Evolutionary conservation across 2,329 filamentous ascomycete species (phyloP), one percentile per base, ranked within the genome.

Genomic region (Fusarium sp.): DNA sequence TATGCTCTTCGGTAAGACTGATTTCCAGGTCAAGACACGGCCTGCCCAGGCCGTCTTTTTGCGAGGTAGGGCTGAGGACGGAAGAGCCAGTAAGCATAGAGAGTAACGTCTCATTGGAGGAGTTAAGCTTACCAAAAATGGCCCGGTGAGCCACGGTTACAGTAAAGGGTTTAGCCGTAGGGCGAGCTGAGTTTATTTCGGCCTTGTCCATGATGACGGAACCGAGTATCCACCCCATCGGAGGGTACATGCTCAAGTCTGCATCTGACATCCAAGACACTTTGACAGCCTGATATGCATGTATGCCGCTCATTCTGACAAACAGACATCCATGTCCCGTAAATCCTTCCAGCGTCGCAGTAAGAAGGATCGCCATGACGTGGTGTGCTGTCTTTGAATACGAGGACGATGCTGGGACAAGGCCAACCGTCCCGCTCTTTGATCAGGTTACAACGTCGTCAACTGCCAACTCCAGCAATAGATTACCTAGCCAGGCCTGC

Each of bases 331-430:
- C 33, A 44, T 14, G 62, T 67, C 11, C 16, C 58, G 54, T 25
- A 38, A 60, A 42, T 13, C 27, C 42, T 54, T 31, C n/a, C 13
- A 49, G 5, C 6, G 11, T 38, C 23, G 27, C n/a, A 7, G 29
- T 5, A 25, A 27, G 23, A 33, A 18, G 10, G 11, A 44, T 25
- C 20, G 46, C 23, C 27, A 60, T 38, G 51, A 13, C 33, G 31
- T 55, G 33, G 20, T 16, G 7, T 16, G 20, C 6, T 46, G 23
- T 46, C 23, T 46, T 46, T 46, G 42, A 46, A 67, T 62, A 64
- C 63, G 67, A 69, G 50, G 11, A 70, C 58, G 67, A 67, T 51
- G 5, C 42, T 25, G 14, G 4, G 42, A 46, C 2, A 60, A 40
- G 44, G 36, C 18, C 33, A 2, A 42, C 34, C 20, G 11, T 33